Base-by-base conservation (phyloP, 2,329 filamentous ascomycete genomes). In the Nothopassalora personata region DNA sequence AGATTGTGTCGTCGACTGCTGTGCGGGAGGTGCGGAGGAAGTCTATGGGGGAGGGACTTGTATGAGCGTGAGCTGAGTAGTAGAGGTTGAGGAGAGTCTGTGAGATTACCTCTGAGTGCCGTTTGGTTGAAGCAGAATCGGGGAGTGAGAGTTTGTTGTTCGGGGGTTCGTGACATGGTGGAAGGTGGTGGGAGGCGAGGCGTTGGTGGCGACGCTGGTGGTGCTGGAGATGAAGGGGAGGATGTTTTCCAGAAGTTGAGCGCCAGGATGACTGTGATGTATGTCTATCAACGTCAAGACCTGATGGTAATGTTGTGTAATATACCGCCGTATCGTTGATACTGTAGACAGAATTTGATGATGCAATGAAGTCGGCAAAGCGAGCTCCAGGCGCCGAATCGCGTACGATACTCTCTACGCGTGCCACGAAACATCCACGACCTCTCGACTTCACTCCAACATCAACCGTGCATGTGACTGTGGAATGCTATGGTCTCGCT, bases 1-100 rank as follows among this genome's bases (percentile, higher is more conserved):
- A 86, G 70, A 99, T 97, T 48, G 89, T 91, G 75, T 99, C 94
- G 76, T 99, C 94, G 70, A 97, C 87, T 51, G 89, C 85, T 54
- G 85, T 81, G 64, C 94, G 86, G 9, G 93, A 97, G 65, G 94
- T 75, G 43, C 91, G 89, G 23, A 99, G 83, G 73, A 99, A 99
- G 73, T 96, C 94, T 96, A 70, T 19, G 28, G 18, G 4, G 50
- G 53, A n/a, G 57, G 48, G 53, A 60, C 62, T 64, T 68, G 58
- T 65, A 68, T 71, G 66, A 72, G 69, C 67, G 64, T 70, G 65
- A 69, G 68, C 62, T 60, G 46, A 43, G 36, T 53, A 56, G 60
- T n/a, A 33, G 43, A 28, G 18, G 45, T 54, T 15, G 19, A 13
- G 15, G 47, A 36, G 47, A 45, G 51, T 34, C 54, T n/a, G 36